Percentiles rank a stretch among this genome's conserved stretches.
Evolutionary conservation across 306 rosid species (phyloP).

Genomic region (Rosa lucieae): DNA sequence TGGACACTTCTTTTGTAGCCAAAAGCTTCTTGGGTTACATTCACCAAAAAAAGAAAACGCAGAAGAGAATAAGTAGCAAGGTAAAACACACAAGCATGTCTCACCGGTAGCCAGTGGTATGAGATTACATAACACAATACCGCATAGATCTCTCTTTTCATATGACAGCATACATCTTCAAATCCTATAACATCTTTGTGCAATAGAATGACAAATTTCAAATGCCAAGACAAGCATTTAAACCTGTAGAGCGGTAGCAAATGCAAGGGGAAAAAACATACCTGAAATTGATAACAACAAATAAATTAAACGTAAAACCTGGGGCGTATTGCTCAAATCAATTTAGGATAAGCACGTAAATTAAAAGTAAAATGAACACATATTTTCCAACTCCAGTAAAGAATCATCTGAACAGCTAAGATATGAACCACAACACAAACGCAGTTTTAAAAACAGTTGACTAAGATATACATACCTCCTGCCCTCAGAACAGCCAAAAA

Average conservation of each 20-base stretch:
- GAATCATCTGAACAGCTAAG: slow-evolving; percentile 10
- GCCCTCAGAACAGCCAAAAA: slow-evolving; percentile 27
- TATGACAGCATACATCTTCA: neutral
- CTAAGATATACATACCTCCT: slow-evolving; percentile 30
- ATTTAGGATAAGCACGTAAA: too few relatives aligned
- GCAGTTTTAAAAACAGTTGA: neutral
- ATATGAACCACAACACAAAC: neutral
- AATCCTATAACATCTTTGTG: neutral
- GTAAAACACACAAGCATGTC: neutral
- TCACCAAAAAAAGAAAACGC: neutral
- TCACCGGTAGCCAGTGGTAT: neutral
- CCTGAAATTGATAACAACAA: neutral
- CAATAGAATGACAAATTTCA: neutral
- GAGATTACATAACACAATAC: neutral
- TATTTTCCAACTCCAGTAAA: neutral
- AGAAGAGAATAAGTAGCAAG: neutral
- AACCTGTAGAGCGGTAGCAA: neutral
- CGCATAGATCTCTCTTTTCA: neutral
- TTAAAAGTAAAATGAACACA: neutral
- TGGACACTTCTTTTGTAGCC: neutral
- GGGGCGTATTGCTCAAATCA: too few relatives aligned
- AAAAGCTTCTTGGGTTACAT: neutral
- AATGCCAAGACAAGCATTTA: neutral
- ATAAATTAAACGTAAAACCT: neutral
- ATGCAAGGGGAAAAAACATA: neutral